These are phyloP conservation scores for Capsicum rhomboideum DNA, from an alignment of 257 asterid genomes.

Conservation along the genomic window DNA sequence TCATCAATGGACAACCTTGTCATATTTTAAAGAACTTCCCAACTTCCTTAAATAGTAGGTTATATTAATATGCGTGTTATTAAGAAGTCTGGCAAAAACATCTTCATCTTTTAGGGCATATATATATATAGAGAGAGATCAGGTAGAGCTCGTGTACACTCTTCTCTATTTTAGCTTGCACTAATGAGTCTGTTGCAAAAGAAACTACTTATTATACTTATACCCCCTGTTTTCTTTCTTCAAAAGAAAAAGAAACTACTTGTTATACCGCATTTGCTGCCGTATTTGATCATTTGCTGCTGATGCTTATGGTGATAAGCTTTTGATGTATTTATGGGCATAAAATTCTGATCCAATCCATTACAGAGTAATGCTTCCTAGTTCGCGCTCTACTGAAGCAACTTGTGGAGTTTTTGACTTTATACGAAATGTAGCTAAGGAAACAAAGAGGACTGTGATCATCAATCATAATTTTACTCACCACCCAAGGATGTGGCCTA, in stretches of 20 bases:
- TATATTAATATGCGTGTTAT: neutral
- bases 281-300: neutral
- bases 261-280: neutral
- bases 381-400: neutral
- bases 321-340: neutral
- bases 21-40: neutral
- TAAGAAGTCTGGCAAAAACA: neutral
- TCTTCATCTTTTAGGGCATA: neutral
- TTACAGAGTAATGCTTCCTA: neutral
- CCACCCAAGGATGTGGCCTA: neutral
- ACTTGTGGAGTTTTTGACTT: neutral
- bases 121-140: no score
- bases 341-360: neutral
- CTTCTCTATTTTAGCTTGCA: neutral
- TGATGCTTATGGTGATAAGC: neutral
- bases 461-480: neutral
- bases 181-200: neutral
- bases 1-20: neutral
- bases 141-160: neutral
- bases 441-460: neutral
- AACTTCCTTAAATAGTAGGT: neutral
- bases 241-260: neutral
- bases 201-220: neutral
- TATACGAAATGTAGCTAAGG: neutral
- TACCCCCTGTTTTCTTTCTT: neutral